phyloP scores from a whole-genome alignment of 768 basidiomycete genomes.

The Royoungia palumana region DNA sequence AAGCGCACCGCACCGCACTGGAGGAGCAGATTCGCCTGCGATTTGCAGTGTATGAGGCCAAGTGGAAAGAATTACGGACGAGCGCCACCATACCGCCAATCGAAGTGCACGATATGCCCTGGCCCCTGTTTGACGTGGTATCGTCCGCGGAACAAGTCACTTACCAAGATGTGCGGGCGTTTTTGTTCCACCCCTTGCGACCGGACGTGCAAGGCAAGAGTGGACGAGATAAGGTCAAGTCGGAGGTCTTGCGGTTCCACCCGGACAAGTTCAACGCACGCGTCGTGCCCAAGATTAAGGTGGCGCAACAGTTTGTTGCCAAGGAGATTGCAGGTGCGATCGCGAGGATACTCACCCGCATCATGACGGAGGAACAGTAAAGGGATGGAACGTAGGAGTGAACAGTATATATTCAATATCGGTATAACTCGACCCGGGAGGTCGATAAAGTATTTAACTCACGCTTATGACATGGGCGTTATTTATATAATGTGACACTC shows the following conservation, averaged over 20 bases:
- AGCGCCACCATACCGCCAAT: slow-evolving; percentile 17
- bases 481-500: no score
- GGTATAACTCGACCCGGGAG: no score
- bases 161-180: slow-evolving; percentile 31
- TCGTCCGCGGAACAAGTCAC: slow-evolving; percentile 34
- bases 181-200: slow-evolving; percentile 39
- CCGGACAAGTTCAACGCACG: slow-evolving; percentile 49
- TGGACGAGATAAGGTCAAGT: slow-evolving; percentile 34
- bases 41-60: slow-evolving; percentile 31
- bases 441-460: no score
- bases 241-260: slow-evolving; percentile 53
- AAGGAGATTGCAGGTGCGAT: slow-evolving; percentile 38
- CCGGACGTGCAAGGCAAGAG: slow-evolving; percentile 30
- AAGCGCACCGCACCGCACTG: slow-evolving; percentile 9
- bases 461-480: no score
- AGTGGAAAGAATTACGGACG: slow-evolving; percentile 36
- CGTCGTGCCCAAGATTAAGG: slow-evolving; percentile 34
- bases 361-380: slow-evolving; percentile 25
- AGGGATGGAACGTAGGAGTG: no score
- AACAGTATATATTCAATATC: no score
- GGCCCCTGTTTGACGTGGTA: slow-evolving; percentile 37
- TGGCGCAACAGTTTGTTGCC: slow-evolving; percentile 32
- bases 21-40: slow-evolving; percentile 7
- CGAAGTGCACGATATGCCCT: slow-evolving; percentile 38
- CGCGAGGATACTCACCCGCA: slow-evolving; percentile 39